Evolutionary conservation across 176 grass and related monocot species (phyloP).

Genomic region (Zizania latifolia): DNA sequence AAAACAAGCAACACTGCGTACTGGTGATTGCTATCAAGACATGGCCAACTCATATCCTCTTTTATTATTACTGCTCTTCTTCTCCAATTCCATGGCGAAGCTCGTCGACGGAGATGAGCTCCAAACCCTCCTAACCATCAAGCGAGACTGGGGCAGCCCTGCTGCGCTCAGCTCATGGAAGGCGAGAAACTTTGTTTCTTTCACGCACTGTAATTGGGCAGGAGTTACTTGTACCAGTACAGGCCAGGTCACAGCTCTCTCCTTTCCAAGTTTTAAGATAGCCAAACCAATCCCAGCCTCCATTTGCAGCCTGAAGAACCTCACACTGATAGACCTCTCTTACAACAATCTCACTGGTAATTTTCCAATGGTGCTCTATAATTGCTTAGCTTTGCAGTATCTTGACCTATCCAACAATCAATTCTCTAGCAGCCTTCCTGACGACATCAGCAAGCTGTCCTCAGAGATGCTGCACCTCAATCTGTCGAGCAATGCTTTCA

Average conservation of each 20-base stretch:
- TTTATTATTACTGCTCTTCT: not conserved
- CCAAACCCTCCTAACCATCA: conserved; percentile 21
- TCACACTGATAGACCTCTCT: conserved; percentile 38
- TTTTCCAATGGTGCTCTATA: conserved; percentile 29
- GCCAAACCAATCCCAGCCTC: conserved; percentile 6
- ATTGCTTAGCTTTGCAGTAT: conserved; percentile 6
- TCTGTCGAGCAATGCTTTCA: conserved; percentile 37
- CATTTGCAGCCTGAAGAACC: conserved; percentile 31
- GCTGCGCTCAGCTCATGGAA: conserved; percentile 38
- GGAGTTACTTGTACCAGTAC: conserved; percentile 26
- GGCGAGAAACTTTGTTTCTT: not conserved
- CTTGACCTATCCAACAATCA: conserved; percentile 39
- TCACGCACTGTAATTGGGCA: conserved; percentile 21
- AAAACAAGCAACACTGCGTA: not conserved
- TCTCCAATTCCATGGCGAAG: not conserved
- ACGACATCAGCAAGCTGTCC: conserved; percentile 17
- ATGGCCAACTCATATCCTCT: not conserved
- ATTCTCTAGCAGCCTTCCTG: conserved; percentile 15
- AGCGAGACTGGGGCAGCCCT: conserved; percentile 35
- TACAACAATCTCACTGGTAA: conserved; percentile 20
- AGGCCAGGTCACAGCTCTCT: not conserved
- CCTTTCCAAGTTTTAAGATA: not conserved
- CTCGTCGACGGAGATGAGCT: not conserved
- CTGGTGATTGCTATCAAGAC: not conserved
- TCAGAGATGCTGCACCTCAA: conserved; percentile 17